Evolutionary conservation across 2,329 filamentous ascomycete genomes (phyloP).

Genomic region (Fusarium staphyleae): DNA sequence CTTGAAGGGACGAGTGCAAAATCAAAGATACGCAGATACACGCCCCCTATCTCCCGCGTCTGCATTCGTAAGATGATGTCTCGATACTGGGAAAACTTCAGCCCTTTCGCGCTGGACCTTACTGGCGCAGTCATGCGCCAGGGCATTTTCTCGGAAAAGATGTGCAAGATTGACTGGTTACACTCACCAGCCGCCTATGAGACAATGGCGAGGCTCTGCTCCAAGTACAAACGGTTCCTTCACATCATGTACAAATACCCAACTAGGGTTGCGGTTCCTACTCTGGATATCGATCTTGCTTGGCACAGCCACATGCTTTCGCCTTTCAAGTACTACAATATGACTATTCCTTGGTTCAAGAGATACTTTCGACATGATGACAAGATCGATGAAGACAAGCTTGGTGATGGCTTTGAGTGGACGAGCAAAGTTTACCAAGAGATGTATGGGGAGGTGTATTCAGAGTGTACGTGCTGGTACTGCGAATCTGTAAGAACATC

Average conservation of each 20-base stretch:
- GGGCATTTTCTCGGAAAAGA: constrained; percentile 73
- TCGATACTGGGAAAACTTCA: constrained; percentile 73
- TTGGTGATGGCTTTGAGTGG: constrained; percentile 73
- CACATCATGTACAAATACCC: constrained; percentile 61
- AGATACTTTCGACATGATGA: constrained; percentile 78
- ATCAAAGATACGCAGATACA: neutral
- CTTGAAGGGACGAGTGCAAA: constrained; percentile 21
- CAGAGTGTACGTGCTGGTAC: constrained; percentile 83
- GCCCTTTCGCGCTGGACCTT: constrained; percentile 70
- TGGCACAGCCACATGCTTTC: constrained; percentile 85
- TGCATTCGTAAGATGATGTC: constrained; percentile 72
- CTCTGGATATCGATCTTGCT: constrained; percentile 75
- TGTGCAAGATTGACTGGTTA: constrained; percentile 79
- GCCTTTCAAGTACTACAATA: constrained; percentile 67
- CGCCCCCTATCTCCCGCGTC: constrained; percentile 45
- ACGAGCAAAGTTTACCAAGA: constrained; percentile 75
- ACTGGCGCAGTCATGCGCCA: constrained; percentile 71
- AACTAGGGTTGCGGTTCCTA: constrained; percentile 66
- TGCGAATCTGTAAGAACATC: constrained; percentile 65
- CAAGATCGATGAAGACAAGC: constrained; percentile 73
- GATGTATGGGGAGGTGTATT: constrained; percentile 70
- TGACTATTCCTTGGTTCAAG: constrained; percentile 54
- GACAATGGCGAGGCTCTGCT: constrained; percentile 70
- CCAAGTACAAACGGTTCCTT: constrained; percentile 72
- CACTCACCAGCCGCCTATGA: constrained; percentile 70